phyloP scores from a whole-genome alignment of 768 basidiomycete species.

The Hydnomerulius pinastri region DNA sequence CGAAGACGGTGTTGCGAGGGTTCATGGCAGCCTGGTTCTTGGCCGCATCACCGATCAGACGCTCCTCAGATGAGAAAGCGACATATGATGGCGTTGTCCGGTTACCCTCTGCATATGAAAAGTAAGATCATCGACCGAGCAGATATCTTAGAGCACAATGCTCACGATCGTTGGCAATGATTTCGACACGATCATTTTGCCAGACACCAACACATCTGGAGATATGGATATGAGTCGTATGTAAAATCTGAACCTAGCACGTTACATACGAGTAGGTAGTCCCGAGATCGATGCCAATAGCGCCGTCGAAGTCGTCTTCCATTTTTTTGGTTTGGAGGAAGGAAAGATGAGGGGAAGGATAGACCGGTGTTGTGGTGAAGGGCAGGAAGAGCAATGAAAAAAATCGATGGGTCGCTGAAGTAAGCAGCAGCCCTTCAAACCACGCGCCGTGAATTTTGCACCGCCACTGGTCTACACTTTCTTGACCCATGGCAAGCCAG shows the following conservation, averaged over 20 bases:
- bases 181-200: slow-evolving; percentile 99
- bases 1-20: slow-evolving; percentile 98
- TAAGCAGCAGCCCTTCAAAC: slow-evolving; percentile 42
- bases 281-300: slow-evolving; percentile 95
- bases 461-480: slow-evolving; percentile 26
- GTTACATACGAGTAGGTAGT: slow-evolving; percentile 90
- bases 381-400: slow-evolving; percentile 36
- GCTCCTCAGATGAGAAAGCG: slow-evolving; percentile 95
- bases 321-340: slow-evolving; percentile 56
- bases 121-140: not conserved
- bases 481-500: slow-evolving; percentile 27
- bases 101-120: slow-evolving; percentile 77
- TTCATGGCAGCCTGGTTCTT: slow-evolving; percentile 99
- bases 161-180: slow-evolving; percentile 96
- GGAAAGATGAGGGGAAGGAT: slow-evolving; percentile 31
- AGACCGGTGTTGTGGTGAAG: slow-evolving; percentile 38
- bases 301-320: slow-evolving; percentile 95
- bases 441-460: slow-evolving; percentile 30
- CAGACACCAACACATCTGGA: slow-evolving; percentile 95
- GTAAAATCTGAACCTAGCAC: slow-evolving; percentile 17
- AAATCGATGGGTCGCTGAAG: slow-evolving; percentile 51
- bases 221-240: slow-evolving; percentile 19
- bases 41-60: slow-evolving; percentile 97
- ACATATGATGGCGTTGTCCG: slow-evolving; percentile 99
- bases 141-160: slow-evolving; percentile 15